Evolutionary conservation across 108 stramenopile genomes (phyloP).

Genomic region (Fragilaria radians): DNA sequence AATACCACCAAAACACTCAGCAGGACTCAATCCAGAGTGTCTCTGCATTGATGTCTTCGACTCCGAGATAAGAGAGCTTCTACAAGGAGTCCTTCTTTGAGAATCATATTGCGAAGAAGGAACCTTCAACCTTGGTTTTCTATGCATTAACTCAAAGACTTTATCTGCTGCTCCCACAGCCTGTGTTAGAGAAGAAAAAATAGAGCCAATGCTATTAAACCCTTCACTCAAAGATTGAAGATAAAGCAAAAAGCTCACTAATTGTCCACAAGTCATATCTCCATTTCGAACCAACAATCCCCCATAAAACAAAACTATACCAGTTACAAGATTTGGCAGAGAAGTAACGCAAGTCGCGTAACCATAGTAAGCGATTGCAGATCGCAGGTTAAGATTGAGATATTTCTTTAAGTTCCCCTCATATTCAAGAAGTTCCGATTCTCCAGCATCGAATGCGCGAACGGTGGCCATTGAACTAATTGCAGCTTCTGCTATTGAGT

Average conservation of each 20-base stretch:
- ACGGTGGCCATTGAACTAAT: slow-evolving; percentile 75
- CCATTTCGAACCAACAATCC: slow-evolving; percentile 52
- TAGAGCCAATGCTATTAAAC: slow-evolving; percentile 47
- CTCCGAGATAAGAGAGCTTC: not conserved
- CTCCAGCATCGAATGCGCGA: slow-evolving; percentile 68
- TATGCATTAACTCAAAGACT: slow-evolving; percentile 46
- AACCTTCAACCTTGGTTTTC: slow-evolving; percentile 31
- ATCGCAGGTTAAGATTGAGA: slow-evolving; percentile 36
- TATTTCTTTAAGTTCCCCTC: slow-evolving; percentile 41
- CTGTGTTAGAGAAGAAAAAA: slow-evolving; percentile 49
- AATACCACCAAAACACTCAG: slow-evolving; percentile 38
- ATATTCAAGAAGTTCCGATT: slow-evolving; percentile 51
- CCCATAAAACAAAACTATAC: slow-evolving; percentile 75
- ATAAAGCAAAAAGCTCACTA: slow-evolving; percentile 66
- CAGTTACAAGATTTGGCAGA: slow-evolving; percentile 70
- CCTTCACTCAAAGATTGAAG: slow-evolving; percentile 43
- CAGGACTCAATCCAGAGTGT: slow-evolving; percentile 34
- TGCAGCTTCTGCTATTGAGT: slow-evolving; percentile 64
- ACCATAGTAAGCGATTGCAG: slow-evolving; percentile 51
- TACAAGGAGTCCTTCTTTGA: not conserved
- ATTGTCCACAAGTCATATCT: slow-evolving; percentile 44
- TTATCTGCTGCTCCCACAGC: slow-evolving; percentile 77
- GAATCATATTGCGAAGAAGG: not conserved
- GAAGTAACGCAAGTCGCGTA: slow-evolving; percentile 57
- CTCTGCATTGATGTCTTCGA: slow-evolving; percentile 1